A percentile compares a stretch with the other conserved stretches of the same genome.
Conservation (phyloP, 306 rosid genomes). For the Vigna unguiculata region DNA sequence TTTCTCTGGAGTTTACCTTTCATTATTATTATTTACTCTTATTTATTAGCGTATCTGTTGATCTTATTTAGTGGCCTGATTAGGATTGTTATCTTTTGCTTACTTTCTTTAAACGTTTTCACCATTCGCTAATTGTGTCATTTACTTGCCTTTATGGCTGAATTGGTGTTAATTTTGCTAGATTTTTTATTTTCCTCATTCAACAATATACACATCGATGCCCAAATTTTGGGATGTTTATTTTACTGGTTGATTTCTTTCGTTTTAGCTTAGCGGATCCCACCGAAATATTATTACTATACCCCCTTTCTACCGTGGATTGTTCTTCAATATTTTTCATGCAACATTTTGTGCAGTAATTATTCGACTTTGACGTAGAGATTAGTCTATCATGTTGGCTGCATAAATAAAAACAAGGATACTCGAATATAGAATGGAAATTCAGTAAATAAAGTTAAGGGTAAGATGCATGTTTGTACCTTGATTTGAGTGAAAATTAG, state of each 20-base stretch:
- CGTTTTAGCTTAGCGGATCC: constrained; percentile 28
- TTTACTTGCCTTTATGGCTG: constrained; percentile 38
- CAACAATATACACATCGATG: constrained; percentile 30
- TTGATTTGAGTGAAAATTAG: not conserved
- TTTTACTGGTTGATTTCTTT: constrained; percentile 18
- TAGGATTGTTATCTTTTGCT: constrained; percentile 13
- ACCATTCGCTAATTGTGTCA: constrained; percentile 36
- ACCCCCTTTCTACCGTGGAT: constrained; percentile 24
- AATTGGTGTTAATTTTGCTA: constrained; percentile 36
- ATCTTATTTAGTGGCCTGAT: constrained; percentile 35
- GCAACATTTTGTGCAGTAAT: constrained; percentile 16
- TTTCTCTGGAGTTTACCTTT: constrained; percentile 13
- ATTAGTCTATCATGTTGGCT: constrained; percentile 27
- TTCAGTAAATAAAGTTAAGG: no score
- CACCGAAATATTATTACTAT: constrained; percentile 29
- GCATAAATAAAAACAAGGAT: no score
- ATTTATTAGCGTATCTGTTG: constrained; percentile 3
- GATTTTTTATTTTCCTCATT: constrained; percentile 24
- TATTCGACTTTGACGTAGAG: constrained; percentile 2
- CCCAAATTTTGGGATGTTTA: constrained; percentile 32
- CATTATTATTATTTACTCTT: constrained; percentile 15
- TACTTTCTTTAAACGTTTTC: constrained; percentile 2
- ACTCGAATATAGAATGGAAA: no score
- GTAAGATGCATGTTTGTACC: constrained; percentile 15
- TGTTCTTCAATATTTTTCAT: constrained; percentile 26